Conservation (phyloP, 2,329 filamentous ascomycete species). For the Fusarium drepaniforme region DNA sequence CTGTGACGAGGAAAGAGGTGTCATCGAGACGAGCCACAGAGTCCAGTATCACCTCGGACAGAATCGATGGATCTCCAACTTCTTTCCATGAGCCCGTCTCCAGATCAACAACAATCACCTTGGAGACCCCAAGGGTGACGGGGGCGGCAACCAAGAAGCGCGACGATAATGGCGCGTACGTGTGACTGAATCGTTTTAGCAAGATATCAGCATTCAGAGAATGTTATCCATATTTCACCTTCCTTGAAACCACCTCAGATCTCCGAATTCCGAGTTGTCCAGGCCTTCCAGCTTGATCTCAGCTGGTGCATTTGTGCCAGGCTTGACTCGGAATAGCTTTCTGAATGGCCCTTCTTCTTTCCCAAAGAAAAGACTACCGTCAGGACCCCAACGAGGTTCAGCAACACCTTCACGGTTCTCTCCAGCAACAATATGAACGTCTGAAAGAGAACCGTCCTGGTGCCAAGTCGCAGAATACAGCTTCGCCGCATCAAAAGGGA, state of each 20-base stretch:
- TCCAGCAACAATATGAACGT: constrained; percentile 56
- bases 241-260: constrained; percentile 46
- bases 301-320: constrained; percentile 41
- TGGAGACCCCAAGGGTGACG: constrained; percentile 48
- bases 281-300: constrained; percentile 53
- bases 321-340: constrained; percentile 57
- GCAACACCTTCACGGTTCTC: constrained; percentile 56
- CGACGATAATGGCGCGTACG: constrained; percentile 53
- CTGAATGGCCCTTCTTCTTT: constrained; percentile 61
- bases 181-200: constrained; percentile 47
- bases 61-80: constrained; percentile 44
- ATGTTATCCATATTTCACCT: constrained; percentile 39
- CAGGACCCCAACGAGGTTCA: constrained; percentile 64
- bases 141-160: constrained; percentile 51
- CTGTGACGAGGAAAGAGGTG: constrained; percentile 53
- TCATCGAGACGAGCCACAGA: constrained; percentile 51
- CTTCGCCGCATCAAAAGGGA: constrained; percentile 63
- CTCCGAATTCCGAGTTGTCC: constrained; percentile 56
- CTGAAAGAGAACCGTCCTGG: constrained; percentile 46
- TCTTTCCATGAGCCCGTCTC: constrained; percentile 45
- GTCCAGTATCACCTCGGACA: constrained; percentile 51
- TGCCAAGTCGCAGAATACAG: constrained; percentile 59
- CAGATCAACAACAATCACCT: constrained; percentile 55
- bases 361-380: constrained; percentile 61
- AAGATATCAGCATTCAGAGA: neutral